phyloP scores from a whole-genome alignment of 192 early-diverging fungal genomes.

The Rhizophagus sp. region DNA sequence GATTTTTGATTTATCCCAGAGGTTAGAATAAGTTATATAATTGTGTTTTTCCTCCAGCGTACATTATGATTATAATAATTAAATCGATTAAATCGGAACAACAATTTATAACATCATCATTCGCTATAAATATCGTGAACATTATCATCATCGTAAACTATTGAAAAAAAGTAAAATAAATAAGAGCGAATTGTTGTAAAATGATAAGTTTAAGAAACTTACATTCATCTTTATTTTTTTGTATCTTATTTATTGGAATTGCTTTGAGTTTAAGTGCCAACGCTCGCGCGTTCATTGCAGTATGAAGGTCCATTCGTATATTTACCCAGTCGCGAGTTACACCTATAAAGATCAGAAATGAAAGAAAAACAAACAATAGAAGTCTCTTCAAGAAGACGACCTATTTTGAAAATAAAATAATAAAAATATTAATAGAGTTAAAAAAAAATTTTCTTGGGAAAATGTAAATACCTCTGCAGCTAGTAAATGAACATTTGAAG shows the following conservation, averaged over 20 bases:
- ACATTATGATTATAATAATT: too few species aligned
- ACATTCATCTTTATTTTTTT: background rate
- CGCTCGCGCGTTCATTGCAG: background rate
- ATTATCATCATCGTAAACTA: background rate
- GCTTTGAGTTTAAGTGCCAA: background rate
- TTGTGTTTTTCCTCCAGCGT: too few species aligned
- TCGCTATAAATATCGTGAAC: background rate
- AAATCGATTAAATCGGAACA: too few species aligned
- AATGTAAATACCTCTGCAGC: background rate
- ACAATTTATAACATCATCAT: background rate
- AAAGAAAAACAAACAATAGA: background rate
- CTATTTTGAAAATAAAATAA: background rate
- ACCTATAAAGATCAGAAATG: constrained; percentile 1
- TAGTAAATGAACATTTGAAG: background rate
- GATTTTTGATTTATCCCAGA: too few species aligned
- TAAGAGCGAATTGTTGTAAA: background rate
- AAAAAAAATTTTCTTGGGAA: background rate
- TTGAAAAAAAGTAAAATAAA: background rate
- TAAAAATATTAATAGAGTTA: background rate
- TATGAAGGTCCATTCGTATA: background rate
- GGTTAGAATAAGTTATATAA: too few species aligned
- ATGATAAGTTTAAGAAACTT: background rate
- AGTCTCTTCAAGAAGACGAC: background rate
- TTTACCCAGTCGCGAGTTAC: background rate
- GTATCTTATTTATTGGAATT: background rate